Evolutionary conservation across 805 yeast genomes (phyloP).

Genomic region (Wickerhamiella azyma): DNA sequence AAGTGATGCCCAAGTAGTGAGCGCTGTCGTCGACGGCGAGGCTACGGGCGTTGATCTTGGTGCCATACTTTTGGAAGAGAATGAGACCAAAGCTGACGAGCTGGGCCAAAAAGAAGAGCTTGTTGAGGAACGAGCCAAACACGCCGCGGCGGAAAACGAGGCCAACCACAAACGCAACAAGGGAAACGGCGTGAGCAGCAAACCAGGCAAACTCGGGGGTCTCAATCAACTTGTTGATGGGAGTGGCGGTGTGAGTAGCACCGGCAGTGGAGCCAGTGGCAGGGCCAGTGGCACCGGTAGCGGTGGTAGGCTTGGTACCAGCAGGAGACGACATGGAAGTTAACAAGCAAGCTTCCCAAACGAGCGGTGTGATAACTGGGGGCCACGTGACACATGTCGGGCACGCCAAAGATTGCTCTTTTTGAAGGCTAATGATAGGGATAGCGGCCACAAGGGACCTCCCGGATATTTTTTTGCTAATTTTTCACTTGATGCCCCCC

Average conservation of each 20-base stretch:
- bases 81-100: slow-evolving; percentile 66
- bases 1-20: slow-evolving; percentile 51
- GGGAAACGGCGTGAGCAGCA: slow-evolving; percentile 16
- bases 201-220: slow-evolving; percentile 23
- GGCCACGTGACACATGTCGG: not conserved
- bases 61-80: slow-evolving; percentile 41
- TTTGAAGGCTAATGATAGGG: no score
- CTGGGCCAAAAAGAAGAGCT: slow-evolving; percentile 47
- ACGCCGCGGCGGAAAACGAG: slow-evolving; percentile 16
- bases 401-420: no score
- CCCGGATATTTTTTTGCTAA: no score
- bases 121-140: slow-evolving; percentile 39
- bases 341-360: no score
- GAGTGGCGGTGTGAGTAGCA: not conserved
- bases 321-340: not conserved
- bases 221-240: slow-evolving; percentile 11
- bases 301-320: not conserved
- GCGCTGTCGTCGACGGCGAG: slow-evolving; percentile 48
- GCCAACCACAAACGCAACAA: slow-evolving; percentile 11
- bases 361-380: not conserved
- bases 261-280: slow-evolving; percentile 2
- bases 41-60: slow-evolving; percentile 18
- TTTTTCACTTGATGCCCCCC: no score
- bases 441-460: no score
- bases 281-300: slow-evolving; percentile 3